Percentiles rank a stretch among this genome's conserved stretches.
phyloP scores from a whole-genome alignment of 2,329 filamentous ascomycete genomes.

The Sporothrix phasma region DNA sequence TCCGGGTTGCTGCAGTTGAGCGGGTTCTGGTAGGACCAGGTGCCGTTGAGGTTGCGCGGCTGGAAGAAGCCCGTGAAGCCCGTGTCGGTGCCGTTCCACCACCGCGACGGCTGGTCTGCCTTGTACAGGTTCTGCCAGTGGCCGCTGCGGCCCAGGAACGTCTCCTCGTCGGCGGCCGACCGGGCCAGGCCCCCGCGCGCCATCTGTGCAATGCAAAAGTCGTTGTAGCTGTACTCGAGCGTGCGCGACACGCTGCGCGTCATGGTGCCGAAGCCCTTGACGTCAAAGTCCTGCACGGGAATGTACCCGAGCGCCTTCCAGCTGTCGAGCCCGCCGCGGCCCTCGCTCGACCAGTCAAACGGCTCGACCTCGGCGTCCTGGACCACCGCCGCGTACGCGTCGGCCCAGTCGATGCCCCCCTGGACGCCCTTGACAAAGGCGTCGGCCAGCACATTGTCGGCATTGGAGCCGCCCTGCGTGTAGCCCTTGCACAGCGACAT shows the following conservation, averaged over 20 bases:
- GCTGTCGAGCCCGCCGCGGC: conserved; percentile 58
- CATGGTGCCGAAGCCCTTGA: conserved; percentile 55
- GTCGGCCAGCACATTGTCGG: conserved; percentile 59
- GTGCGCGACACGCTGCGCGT: conserved; percentile 63
- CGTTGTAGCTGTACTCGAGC: conserved; percentile 69
- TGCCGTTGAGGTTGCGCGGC: conserved; percentile 55
- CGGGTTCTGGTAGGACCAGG: conserved; percentile 60
- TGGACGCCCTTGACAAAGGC: conserved; percentile 56
- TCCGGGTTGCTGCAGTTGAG: conserved; percentile 50
- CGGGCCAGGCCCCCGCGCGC: conserved; percentile 41
- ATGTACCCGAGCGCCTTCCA: conserved; percentile 67
- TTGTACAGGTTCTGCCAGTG: conserved; percentile 63
- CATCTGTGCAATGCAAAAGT: conserved; percentile 58
- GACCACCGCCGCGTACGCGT: conserved; percentile 59
- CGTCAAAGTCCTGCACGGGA: conserved; percentile 58
- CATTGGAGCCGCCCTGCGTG: conserved; percentile 67
- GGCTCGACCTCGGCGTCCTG: conserved; percentile 54
- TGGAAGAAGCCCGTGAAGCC: conserved; percentile 63
- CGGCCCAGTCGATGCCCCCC: conserved; percentile 53
- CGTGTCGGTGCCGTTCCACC: conserved; percentile 46
- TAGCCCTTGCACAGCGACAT: conserved; percentile 68
- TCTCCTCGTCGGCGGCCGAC: conserved; percentile 43
- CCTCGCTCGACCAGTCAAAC: conserved; percentile 58
- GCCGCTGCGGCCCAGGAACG: conserved; percentile 47
- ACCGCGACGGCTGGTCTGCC: conserved; percentile 43